Evolutionary conservation across 2,329 filamentous ascomycete genomes (phyloP), one percentile per base, ranked within the genome.

Genomic region (Colletotrichum sojae): DNA sequence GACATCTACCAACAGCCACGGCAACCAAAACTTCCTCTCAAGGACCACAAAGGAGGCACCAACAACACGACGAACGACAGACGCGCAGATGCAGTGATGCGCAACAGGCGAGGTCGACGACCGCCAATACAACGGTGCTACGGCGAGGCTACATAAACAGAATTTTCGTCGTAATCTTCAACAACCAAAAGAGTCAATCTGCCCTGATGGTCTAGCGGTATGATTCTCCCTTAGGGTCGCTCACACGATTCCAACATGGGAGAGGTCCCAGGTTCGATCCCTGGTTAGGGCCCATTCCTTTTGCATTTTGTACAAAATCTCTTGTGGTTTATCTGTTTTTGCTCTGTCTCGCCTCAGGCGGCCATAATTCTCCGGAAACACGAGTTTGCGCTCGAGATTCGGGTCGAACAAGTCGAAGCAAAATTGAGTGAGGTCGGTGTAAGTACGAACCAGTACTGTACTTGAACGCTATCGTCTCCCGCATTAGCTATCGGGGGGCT

Each of bases 401-500:
- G 16, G 40, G 12, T 43, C 40, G 5, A 9, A 9, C 6, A 31
- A 31, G 27, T 31, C 27, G 27, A 31, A 31, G 27, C 8, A 31
- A 31, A 6, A 9, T 31, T 10, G 6, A 31, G 8, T 10, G 6
- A 31, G 8, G 27, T 9, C 9, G 27, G 27, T 31, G 9, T 10
- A 31, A 31, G 27, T 6, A 6, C 27, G 15, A 15, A 1, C 43
- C 43, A 49, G 18, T 22, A 12, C 6, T 13, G 40, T 43, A 43
- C 40, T 13, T 49, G 6, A 12, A 49, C 46, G 46, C n/a, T 49
- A 61, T 61, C 31, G 22, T 51, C 13, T 22, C 36, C 39, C 48
- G 52, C 48, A 36, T 16, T 49, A 45, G 62, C 62, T 60, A 66
- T 69, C 55, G 40, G 55, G 43, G 62, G 18, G 31, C 40, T 13